Percentiles rank a stretch among this genome's conserved stretches.
phyloP scores from a whole-genome alignment of 257 asterid species.

The Eustoma russellianum region DNA sequence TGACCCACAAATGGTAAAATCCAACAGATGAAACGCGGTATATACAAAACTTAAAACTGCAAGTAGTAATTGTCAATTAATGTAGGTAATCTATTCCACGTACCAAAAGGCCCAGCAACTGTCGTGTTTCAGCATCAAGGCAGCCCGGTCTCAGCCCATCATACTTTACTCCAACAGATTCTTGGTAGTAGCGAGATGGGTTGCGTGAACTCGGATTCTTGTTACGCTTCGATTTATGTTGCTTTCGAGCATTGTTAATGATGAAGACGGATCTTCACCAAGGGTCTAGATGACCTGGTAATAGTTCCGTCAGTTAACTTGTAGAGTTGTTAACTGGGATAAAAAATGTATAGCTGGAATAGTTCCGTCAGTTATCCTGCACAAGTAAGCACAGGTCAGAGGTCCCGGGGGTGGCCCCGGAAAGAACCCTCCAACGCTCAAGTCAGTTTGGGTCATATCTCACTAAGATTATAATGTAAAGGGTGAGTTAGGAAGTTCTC shows the following conservation, averaged over 20 bases:
- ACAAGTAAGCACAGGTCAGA: too few species aligned
- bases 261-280: too few species aligned
- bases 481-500: too few species aligned
- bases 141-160: conserved; percentile 79
- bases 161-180: conserved; percentile 70
- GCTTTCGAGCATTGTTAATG: conserved; percentile 81
- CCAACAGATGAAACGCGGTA: neutral
- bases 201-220: conserved; percentile 58
- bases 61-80: neutral
- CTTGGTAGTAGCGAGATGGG: conserved; percentile 73
- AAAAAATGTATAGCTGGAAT: too few species aligned
- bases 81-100: conserved; percentile 9
- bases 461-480: too few species aligned
- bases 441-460: too few species aligned
- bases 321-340: too few species aligned
- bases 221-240: conserved; percentile 52
- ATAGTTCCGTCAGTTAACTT: too few species aligned
- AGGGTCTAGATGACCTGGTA: too few species aligned
- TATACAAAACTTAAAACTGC: neutral
- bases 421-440: too few species aligned
- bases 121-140: conserved; percentile 79
- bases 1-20: neutral
- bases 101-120: conserved; percentile 86
- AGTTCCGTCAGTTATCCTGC: too few species aligned
- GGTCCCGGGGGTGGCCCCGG: too few species aligned